These are phyloP conservation scores for Ogataea pini DNA, from an alignment of 805 yeast species.

Conservation along the genomic window DNA sequence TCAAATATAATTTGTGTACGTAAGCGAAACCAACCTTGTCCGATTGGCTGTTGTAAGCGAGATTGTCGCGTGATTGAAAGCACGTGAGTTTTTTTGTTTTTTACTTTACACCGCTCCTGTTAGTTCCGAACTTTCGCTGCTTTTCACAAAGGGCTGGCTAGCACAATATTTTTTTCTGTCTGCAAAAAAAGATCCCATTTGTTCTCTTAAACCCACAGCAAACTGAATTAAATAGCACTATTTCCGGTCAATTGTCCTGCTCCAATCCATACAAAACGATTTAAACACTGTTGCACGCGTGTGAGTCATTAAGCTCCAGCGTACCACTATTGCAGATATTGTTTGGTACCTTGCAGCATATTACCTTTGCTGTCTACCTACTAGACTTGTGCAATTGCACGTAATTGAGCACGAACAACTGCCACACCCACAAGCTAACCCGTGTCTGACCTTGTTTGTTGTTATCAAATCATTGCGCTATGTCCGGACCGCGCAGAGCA, in stretches of 20 bases:
- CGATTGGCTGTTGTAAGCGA: not conserved
- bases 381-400: not conserved
- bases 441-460: no score
- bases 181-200: not conserved
- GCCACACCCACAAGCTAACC: no score
- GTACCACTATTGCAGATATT: no score
- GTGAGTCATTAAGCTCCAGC: no score
- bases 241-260: not conserved
- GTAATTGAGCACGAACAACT: not conserved
- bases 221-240: not conserved
- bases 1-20: not conserved
- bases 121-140: not conserved
- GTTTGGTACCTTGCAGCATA: not conserved
- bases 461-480: no score
- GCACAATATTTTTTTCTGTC: not conserved
- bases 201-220: not conserved
- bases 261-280: not conserved
- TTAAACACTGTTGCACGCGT: no score
- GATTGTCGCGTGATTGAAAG: not conserved
- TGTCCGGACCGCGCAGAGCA: not conserved
- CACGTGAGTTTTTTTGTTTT: not conserved
- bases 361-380: not conserved
- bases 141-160: not conserved
- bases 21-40: not conserved
- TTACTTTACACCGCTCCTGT: not conserved